A percentile compares a stretch with the other conserved stretches of the same genome.
These are phyloP conservation scores for Piper longum DNA, from an alignment of 164 flowering plant genomes.

Conservation along the genomic window DNA sequence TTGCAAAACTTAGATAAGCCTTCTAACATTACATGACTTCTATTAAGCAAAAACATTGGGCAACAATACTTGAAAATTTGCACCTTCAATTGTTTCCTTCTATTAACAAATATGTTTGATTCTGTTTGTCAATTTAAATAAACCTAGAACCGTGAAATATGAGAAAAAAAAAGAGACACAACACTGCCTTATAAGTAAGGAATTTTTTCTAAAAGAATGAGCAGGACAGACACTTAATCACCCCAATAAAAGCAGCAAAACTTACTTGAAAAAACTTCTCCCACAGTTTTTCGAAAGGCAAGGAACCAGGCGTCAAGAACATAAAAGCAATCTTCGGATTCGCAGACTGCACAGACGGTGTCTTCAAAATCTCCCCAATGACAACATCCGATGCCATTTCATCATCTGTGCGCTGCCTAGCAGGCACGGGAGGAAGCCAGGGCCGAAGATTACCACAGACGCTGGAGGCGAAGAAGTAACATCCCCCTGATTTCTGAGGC, in stretches of 20 bases:
- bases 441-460: constrained; percentile 45
- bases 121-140: too few relatives aligned
- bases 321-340: constrained; percentile 81
- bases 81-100: too few relatives aligned
- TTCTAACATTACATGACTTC: too few relatives aligned
- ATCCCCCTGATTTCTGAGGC: constrained; percentile 42
- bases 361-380: constrained; percentile 45
- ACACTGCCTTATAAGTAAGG: too few relatives aligned
- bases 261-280: constrained; percentile 78
- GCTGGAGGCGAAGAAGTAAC: constrained; percentile 55
- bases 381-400: constrained; percentile 77
- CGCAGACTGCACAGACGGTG: constrained; percentile 29
- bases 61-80: too few relatives aligned
- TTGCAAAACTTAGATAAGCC: too few relatives aligned
- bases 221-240: neutral
- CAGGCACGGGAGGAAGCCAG: constrained; percentile 76
- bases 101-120: too few relatives aligned
- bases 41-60: too few relatives aligned
- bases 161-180: neutral
- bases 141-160: neutral
- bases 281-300: constrained; percentile 93
- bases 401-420: constrained; percentile 62
- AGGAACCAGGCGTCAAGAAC: constrained; percentile 70
- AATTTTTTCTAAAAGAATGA: neutral
- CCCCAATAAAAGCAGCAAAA: neutral